Conservation (phyloP, 345 rosid species). For the Pistacia vera region DNA sequence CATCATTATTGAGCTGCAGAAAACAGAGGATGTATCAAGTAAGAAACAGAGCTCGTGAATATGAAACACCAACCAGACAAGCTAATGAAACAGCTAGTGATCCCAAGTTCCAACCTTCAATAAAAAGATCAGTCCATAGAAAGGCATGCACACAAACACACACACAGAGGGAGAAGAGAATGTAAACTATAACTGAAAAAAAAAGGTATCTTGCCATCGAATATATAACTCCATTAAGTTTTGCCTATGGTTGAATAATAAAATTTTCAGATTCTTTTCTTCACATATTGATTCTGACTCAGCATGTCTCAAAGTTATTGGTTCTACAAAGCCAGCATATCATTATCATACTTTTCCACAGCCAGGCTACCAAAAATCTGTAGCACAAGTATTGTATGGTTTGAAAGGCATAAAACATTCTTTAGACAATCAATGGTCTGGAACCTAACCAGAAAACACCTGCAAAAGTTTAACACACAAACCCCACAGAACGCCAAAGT, state of each 20-base stretch:
- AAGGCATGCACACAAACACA: background rate
- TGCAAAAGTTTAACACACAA: background rate
- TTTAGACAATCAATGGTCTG: background rate
- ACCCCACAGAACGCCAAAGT: background rate
- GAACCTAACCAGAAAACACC: background rate
- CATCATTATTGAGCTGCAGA: conserved; percentile 93
- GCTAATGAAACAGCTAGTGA: background rate
- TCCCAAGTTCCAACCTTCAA: background rate
- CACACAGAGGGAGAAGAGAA: too few species aligned
- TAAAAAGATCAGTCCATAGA: background rate
- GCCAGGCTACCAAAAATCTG: background rate
- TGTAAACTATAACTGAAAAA: background rate
- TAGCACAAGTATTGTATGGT: background rate
- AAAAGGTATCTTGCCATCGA: background rate
- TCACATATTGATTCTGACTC: background rate
- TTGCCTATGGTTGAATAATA: background rate
- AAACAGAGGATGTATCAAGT: conserved; percentile 10
- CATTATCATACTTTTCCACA: background rate
- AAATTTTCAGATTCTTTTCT: background rate
- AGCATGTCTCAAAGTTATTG: background rate
- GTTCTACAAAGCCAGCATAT: background rate
- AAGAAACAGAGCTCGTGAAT: background rate
- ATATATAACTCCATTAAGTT: background rate
- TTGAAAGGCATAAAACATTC: background rate
- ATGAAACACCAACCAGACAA: background rate